phyloP scores from a whole-genome alignment of 257 asterid species.

The Henckelia pumila region DNA sequence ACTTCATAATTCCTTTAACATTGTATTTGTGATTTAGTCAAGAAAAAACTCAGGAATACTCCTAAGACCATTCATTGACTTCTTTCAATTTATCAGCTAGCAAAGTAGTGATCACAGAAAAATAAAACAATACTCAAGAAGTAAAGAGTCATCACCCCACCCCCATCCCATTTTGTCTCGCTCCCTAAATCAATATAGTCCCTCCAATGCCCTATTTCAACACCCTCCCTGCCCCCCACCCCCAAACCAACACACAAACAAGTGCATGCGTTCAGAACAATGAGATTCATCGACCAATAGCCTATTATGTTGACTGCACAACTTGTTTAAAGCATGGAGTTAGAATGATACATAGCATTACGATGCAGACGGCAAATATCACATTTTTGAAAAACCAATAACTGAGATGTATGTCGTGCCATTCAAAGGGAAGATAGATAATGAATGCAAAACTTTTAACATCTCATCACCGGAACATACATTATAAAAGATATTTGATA shows the following conservation, averaged over 20 bases:
- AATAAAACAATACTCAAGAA: too few relatives aligned
- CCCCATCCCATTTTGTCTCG: too few relatives aligned
- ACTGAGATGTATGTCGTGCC: neutral
- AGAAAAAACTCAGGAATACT: neutral
- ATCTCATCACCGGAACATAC: conserved; percentile 2
- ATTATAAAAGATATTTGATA: conserved; percentile 1
- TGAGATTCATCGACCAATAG: too few relatives aligned
- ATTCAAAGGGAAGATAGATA: neutral
- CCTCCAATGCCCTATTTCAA: too few relatives aligned
- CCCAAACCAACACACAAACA: neutral
- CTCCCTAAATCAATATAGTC: too few relatives aligned
- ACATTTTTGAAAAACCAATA: neutral
- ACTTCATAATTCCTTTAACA: neutral
- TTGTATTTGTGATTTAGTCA: neutral
- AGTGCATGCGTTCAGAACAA: neutral
- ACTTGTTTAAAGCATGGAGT: too few relatives aligned
- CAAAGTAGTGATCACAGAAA: neutral
- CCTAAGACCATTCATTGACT: neutral
- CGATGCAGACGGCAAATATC: neutral
- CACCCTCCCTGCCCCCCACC: too few relatives aligned
- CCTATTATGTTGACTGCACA: too few relatives aligned
- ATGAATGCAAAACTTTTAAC: neutral
- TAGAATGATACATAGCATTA: neutral
- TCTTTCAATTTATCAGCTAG: neutral
- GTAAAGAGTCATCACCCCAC: too few relatives aligned